Evolutionary conservation across 2,329 filamentous ascomycete species (phyloP).

Genomic region (Aspergillus tamarii): DNA sequence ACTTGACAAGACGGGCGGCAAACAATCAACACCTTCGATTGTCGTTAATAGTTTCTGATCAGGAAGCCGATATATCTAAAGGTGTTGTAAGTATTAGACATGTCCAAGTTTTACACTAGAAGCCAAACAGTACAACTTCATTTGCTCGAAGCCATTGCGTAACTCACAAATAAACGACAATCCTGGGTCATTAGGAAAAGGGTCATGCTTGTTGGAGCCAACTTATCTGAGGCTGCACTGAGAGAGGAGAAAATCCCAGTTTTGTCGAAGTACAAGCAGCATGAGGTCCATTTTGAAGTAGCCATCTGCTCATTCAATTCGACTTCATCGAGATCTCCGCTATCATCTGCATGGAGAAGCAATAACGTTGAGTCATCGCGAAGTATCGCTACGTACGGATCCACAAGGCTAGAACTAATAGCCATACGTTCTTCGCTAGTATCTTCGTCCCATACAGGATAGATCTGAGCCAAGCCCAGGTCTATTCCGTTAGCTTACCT

Average conservation of each 20-base stretch:
- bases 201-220: conserved; percentile 57
- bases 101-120: not conserved
- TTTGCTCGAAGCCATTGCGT: not conserved
- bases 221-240: conserved; percentile 22
- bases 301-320: conserved; percentile 64
- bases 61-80: conserved; percentile 74
- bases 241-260: conserved; percentile 56
- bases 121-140: not conserved
- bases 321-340: conserved; percentile 83
- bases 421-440: conserved; percentile 76
- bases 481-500: conserved; percentile 54
- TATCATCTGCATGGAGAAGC: conserved; percentile 76
- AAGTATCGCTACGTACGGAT: conserved; percentile 82
- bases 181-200: conserved; percentile 76
- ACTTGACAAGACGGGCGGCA: conserved; percentile 74
- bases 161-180: conserved; percentile 73
- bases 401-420: conserved; percentile 78
- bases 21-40: conserved; percentile 74
- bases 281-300: conserved; percentile 75
- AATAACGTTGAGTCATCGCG: conserved; percentile 81
- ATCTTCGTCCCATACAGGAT: conserved; percentile 90
- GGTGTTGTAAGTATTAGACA: conserved; percentile 10
- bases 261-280: conserved; percentile 77
- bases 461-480: conserved; percentile 84
- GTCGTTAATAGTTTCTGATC: conserved; percentile 74